Evolutionary conservation across 78 protist genomes (phyloP).

Genomic region (slime mould (Dictyostelium discoideum)): DNA sequence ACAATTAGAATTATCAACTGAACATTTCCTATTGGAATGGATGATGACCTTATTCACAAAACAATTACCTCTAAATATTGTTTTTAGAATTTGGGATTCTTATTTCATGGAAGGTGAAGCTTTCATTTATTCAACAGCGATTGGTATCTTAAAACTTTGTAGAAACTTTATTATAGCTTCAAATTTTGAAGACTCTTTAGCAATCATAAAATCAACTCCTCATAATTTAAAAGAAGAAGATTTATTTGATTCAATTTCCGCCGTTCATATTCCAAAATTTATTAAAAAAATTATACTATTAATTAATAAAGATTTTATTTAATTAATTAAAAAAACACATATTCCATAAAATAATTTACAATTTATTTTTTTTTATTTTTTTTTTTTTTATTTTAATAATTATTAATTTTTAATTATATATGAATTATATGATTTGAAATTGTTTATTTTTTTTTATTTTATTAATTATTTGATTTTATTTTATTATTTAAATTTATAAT

Average conservation of each 20-base stretch:
- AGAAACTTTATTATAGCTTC: constrained; percentile 25
- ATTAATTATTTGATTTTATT: not conserved
- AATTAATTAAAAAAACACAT: not conserved
- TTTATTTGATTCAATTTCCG: constrained; percentile 22
- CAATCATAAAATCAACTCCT: constrained; percentile 8
- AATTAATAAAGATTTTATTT: constrained; percentile 31
- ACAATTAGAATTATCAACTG: constrained; percentile 35
- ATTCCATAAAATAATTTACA: too few species aligned
- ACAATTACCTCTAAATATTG: constrained; percentile 57
- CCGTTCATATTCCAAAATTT: constrained; percentile 41
- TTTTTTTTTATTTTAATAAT: too few species aligned
- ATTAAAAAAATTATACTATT: constrained; percentile 6
- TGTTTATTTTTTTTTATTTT: too few species aligned
- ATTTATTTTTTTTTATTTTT: too few species aligned
- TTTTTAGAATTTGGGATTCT: constrained; percentile 76
- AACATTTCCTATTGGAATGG: constrained; percentile 84
- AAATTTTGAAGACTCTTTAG: constrained; percentile 43
- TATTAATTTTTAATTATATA: too few species aligned
- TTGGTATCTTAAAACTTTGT: constrained; percentile 50
- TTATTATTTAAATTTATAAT: not conserved
- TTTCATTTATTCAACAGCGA: constrained; percentile 57
- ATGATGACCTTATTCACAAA: constrained; percentile 77
- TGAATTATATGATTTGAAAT: too few species aligned
- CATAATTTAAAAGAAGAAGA: constrained; percentile 72
- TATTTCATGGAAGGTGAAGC: constrained; percentile 82